Evolutionary conservation across 148 eudicot genomes (phyloP).

Genomic region (Cornus controversa): DNA sequence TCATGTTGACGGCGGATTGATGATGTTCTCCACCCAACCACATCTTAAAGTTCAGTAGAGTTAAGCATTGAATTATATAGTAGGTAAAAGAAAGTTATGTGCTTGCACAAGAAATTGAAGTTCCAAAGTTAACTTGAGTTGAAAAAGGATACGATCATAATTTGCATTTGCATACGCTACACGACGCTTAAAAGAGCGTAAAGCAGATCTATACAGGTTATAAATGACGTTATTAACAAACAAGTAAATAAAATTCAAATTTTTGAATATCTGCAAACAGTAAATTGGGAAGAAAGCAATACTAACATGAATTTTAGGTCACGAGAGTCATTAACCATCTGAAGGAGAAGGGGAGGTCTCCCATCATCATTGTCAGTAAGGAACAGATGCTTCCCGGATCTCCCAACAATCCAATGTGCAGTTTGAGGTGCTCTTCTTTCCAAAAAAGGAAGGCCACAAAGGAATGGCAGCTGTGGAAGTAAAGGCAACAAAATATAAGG

Average conservation of each 20-base stretch:
- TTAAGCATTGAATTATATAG: constrained; percentile 16
- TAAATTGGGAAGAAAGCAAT: not conserved
- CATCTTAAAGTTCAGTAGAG: constrained; percentile 54
- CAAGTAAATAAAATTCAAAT: not conserved
- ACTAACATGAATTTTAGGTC: constrained; percentile 82
- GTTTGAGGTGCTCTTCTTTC: constrained; percentile 79
- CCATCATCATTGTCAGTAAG: constrained; percentile 73
- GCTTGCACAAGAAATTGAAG: not conserved
- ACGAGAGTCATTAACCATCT: constrained; percentile 77
- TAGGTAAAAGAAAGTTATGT: not conserved
- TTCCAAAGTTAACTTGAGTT: constrained; percentile 1
- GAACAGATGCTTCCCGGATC: constrained; percentile 93
- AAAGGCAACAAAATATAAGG: constrained; percentile 2
- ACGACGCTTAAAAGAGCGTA: constrained; percentile 75
- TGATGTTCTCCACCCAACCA: constrained; percentile 95
- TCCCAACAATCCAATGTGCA: constrained; percentile 86
- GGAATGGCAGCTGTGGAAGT: constrained; percentile 67
- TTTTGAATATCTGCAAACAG: not conserved
- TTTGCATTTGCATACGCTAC: constrained; percentile 87
- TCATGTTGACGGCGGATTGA: constrained; percentile 85
- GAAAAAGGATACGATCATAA: constrained; percentile 77
- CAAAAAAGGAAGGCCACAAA: constrained; percentile 81
- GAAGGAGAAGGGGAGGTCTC: constrained; percentile 73
- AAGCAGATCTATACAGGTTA: constrained; percentile 64
- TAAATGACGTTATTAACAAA: constrained; percentile 16